phyloP scores from a whole-genome alignment of 306 rosid genomes.

The Prunus mongolica region DNA sequence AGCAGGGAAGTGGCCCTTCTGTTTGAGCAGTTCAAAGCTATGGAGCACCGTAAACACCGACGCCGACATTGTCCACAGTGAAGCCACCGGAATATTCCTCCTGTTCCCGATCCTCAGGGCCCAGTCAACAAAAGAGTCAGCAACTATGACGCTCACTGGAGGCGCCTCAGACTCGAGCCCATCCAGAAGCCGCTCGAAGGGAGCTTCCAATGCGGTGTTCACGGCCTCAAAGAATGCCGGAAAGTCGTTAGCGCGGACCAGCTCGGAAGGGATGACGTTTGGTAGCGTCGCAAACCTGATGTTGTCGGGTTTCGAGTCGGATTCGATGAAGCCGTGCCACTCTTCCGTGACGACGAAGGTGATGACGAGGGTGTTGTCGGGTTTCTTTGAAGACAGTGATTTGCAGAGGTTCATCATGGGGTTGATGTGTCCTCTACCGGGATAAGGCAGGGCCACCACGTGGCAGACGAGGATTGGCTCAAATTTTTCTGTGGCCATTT shows the following conservation, averaged over 20 bases:
- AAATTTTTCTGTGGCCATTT: background rate
- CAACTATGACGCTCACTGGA: constrained; percentile 8
- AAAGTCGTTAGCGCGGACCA: constrained; percentile 18
- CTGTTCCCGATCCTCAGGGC: constrained; percentile 20
- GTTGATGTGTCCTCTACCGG: constrained; percentile 47
- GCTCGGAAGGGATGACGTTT: constrained; percentile 39
- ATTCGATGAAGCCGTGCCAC: constrained; percentile 36
- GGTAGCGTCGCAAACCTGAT: constrained; percentile 19
- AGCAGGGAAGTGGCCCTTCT: constrained; percentile 28
- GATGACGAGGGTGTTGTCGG: constrained; percentile 8
- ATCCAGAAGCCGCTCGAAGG: constrained; percentile 29
- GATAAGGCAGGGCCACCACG: constrained; percentile 44
- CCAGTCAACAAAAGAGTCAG: constrained; percentile 28
- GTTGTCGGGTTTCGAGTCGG: constrained; percentile 24
- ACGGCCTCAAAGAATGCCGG: constrained; percentile 22
- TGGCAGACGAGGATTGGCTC: constrained; percentile 16
- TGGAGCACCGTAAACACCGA: constrained; percentile 10
- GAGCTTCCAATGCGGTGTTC: constrained; percentile 28
- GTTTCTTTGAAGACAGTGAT: constrained; percentile 8
- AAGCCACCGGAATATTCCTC: constrained; percentile 41
- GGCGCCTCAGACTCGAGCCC: constrained; percentile 3
- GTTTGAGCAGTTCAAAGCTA: constrained; percentile 17
- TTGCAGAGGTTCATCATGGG: constrained; percentile 66
- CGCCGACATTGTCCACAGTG: constrained; percentile 38
- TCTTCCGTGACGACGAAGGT: constrained; percentile 46